Evolutionary conservation across 2,329 filamentous ascomycete species (phyloP), one percentile per base, ranked within the genome.

Genomic region (Colletotrichum gigasporum): DNA sequence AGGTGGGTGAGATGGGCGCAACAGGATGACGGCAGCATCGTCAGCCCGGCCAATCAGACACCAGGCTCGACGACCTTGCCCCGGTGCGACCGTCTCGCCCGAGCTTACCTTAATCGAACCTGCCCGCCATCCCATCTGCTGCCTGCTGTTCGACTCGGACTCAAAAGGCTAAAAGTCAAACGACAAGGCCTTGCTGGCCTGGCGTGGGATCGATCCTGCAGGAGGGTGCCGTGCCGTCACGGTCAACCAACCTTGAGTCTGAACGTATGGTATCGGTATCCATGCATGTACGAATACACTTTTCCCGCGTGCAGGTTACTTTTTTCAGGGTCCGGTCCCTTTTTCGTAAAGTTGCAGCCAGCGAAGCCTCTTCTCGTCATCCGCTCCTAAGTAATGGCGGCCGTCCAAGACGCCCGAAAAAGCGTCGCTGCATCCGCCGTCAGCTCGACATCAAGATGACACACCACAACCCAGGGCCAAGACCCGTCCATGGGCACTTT

Each of bases 121-220:
- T 39, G 54, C 45, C 54, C 24, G 55, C 47, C 60, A 60, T 63
- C 54, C 32, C 60, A 59, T 59, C 24, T 47, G 11, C 28, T 45
- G 51, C 30, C 7, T 32, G 30, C 28, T 24, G 26, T 35, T 53
- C 16, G 20, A 53, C 47, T 20, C 34, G 14, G 41, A 32, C 22
- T 45, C 42, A 20, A 12, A 4, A 39, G 16, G 12, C 48, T 18
- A 16, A n/a, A n/a, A n/a, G n/a, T n/a, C n/a, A n/a, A n/a, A n/a
- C n/a, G n/a, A n/a, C n/a, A n/a, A n/a, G n/a, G 18, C 44, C 44
- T 10, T 37, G 54, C 42, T 30, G 24, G 26, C 14, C 5, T 9
- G 26, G 24, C 7, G 18, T 10, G 20, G 26, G 22, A 37, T 52
- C 54, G 37, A 39, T 47, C 44, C 53, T 45, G 22, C 45, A 59